These are phyloP conservation scores for Penicillium pulvis DNA, from an alignment of 495 filamentous ascomycete genomes.

Conservation along the genomic window DNA sequence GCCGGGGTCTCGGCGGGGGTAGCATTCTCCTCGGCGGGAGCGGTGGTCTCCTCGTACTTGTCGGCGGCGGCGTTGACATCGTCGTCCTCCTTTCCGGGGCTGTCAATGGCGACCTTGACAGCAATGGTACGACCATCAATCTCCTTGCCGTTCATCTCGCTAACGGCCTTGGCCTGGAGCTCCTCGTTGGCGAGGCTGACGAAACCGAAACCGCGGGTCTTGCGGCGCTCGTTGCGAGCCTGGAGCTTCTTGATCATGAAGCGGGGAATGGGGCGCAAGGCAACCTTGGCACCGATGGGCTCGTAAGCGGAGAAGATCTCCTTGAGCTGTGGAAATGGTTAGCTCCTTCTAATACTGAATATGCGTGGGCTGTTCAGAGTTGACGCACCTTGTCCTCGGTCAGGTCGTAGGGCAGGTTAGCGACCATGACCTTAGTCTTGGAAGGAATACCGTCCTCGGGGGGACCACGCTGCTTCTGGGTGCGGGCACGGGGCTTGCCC, in stretches of 20 bases:
- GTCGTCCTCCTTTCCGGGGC: constrained; percentile 97
- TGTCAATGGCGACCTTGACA: constrained; percentile 99
- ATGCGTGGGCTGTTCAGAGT: neutral
- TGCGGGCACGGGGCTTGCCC: constrained; percentile 49
- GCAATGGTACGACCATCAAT: constrained; percentile 98
- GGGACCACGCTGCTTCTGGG: constrained; percentile 79
- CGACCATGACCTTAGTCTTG: constrained; percentile 99
- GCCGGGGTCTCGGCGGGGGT: constrained; percentile 28
- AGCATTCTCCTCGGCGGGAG: constrained; percentile 42
- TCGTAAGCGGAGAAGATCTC: constrained; percentile 90
- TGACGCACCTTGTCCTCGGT: constrained; percentile 87
- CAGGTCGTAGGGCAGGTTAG: constrained; percentile 96
- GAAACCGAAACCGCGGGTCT: constrained; percentile 98
- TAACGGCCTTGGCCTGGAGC: constrained; percentile 92
- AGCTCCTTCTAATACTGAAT: neutral
- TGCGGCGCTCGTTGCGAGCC: constrained; percentile 94
- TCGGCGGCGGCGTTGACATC: constrained; percentile 71
- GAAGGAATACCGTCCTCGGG: constrained; percentile 97
- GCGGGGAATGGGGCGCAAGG: constrained; percentile 94
- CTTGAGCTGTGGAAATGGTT: constrained; percentile 69
- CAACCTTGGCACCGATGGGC: constrained; percentile 94
- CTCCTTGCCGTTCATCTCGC: constrained; percentile 98
- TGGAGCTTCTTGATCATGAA: constrained; percentile 99
- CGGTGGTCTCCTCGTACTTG: constrained; percentile 44
- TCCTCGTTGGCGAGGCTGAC: constrained; percentile 95